Evolutionary conservation across 1,284 basidiomycete species (phyloP).

Genomic region (Athelia sp.): DNA sequence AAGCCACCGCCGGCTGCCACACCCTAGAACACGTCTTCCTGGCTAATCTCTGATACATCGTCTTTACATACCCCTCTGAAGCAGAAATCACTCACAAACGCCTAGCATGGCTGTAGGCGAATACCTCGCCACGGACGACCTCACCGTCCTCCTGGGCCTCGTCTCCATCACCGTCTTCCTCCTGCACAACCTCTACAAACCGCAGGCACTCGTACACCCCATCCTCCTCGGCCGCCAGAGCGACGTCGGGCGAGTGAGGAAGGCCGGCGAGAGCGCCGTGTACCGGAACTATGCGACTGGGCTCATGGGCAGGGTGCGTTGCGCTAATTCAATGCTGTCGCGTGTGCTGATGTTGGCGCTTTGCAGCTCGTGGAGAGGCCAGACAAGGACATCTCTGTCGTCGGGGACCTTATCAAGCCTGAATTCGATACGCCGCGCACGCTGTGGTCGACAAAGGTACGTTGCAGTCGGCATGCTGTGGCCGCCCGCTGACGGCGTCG

Average conservation of each 20-base stretch:
- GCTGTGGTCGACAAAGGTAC: slow-evolving; percentile 72
- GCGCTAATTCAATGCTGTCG: not conserved
- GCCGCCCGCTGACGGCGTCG: not conserved
- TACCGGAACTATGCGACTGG: slow-evolving; percentile 82
- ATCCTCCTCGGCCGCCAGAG: slow-evolving; percentile 79
- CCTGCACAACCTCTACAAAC: slow-evolving; percentile 69
- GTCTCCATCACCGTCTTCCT: slow-evolving; percentile 70
- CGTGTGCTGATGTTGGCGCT: slow-evolving; percentile 1
- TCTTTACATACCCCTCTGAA: too few species aligned
- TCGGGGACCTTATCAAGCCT: slow-evolving; percentile 59
- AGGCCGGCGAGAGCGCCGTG: slow-evolving; percentile 69
- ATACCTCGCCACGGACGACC: slow-evolving; percentile 67
- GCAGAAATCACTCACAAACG: too few species aligned
- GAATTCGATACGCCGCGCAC: slow-evolving; percentile 65
- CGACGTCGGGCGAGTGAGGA: slow-evolving; percentile 73
- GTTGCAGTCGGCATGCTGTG: slow-evolving; percentile 1
- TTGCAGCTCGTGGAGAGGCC: slow-evolving; percentile 66
- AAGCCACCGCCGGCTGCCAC: too few species aligned
- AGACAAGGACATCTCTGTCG: slow-evolving; percentile 60
- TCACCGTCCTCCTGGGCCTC: slow-evolving; percentile 69
- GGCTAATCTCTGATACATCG: too few species aligned
- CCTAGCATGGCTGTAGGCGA: slow-evolving; percentile 37
- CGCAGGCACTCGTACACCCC: slow-evolving; percentile 77
- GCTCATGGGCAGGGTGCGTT: slow-evolving; percentile 67
- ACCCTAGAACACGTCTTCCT: too few species aligned